Evolutionary conservation across 73 alveolate species (phyloP).

Genomic region (Tetrahymena malaccensis): DNA sequence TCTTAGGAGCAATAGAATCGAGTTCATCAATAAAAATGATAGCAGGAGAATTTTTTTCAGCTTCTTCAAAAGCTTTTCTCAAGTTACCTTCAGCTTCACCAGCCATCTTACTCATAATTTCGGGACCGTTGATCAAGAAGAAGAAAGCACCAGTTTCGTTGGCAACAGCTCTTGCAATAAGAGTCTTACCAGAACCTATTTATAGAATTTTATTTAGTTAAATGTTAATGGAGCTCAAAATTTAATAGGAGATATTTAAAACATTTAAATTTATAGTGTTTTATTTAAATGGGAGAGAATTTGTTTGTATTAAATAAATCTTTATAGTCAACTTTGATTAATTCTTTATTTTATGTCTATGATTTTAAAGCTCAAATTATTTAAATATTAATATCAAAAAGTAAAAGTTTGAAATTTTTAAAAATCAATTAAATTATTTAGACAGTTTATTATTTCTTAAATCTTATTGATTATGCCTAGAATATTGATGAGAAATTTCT

Average conservation of each 20-base stretch:
- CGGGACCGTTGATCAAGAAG: conserved; percentile 82
- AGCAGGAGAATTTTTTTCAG: conserved; percentile 93
- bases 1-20: conserved; percentile 96
- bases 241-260: neutral
- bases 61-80: conserved; percentile 96
- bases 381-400: no score
- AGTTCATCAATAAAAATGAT: conserved; percentile 98
- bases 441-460: neutral
- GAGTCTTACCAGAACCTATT: conserved; percentile 84
- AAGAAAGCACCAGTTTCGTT: conserved; percentile 94
- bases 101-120: conserved; percentile 97
- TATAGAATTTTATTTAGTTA: neutral
- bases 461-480: neutral
- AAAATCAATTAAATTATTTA: neutral
- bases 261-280: no score
- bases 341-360: no score
- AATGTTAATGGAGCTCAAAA: neutral
- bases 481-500: neutral
- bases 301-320: no score
- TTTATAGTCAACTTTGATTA: no score
- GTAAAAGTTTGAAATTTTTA: no score
- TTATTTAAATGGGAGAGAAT: no score
- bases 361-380: no score
- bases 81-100: conserved; percentile 98
- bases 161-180: conserved; percentile 98